Conservation (phyloP, 768 basidiomycete genomes). For the Psilocybe tampanensis region DNA sequence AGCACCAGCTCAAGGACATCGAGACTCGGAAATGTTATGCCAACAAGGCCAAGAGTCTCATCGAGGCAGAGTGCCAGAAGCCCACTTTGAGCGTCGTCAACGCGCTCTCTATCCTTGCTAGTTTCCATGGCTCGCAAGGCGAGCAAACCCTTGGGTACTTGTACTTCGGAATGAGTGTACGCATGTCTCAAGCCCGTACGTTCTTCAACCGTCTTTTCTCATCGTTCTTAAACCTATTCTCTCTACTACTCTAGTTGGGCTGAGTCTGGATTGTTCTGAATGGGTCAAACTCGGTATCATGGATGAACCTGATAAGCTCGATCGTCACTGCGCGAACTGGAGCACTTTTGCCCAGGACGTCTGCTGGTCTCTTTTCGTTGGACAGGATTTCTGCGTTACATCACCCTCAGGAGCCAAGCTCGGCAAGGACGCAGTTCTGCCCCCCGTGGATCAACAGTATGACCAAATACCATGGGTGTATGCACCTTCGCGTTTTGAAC, state of each 20-base stretch:
- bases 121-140: conserved; percentile 47
- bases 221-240: not conserved
- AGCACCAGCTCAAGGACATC: conserved; percentile 42
- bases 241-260: conserved; percentile 43
- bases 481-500: conserved; percentile 38
- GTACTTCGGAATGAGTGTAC: conserved; percentile 57
- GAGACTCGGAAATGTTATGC: conserved; percentile 44
- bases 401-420: conserved; percentile 32
- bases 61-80: conserved; percentile 47
- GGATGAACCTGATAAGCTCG: conserved; percentile 51
- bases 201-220: conserved; percentile 4
- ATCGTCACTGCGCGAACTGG: conserved; percentile 65
- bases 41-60: conserved; percentile 43
- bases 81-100: conserved; percentile 48
- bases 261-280: conserved; percentile 56
- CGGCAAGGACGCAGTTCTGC: conserved; percentile 41
- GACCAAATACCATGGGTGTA: conserved; percentile 51
- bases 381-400: conserved; percentile 56
- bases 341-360: conserved; percentile 63
- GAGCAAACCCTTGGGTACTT: conserved; percentile 50
- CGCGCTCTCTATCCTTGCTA: conserved; percentile 44
- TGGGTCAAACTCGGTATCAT: conserved; percentile 59
- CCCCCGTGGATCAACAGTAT: conserved; percentile 50
- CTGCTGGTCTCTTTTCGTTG: conserved; percentile 69
- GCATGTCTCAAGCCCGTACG: conserved; percentile 63